These are phyloP conservation scores for Starmerella bombi DNA, from an alignment of 805 yeast genomes.

Conservation along the genomic window DNA sequence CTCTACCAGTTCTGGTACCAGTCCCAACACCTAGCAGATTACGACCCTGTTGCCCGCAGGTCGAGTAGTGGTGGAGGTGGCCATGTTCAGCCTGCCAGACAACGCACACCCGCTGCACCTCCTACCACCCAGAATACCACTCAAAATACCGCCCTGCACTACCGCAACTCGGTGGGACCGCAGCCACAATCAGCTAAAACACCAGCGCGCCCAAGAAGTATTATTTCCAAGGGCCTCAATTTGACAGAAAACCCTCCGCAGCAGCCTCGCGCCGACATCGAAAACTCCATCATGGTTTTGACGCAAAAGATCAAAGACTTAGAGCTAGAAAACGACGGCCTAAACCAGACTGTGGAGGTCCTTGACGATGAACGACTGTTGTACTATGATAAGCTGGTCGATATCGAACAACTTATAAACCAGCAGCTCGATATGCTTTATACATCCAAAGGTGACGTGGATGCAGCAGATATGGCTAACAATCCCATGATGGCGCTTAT, in stretches of 20 bases:
- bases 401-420: slow-evolving; percentile 70
- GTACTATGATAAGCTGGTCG: slow-evolving; percentile 78
- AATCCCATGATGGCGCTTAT: slow-evolving; percentile 30
- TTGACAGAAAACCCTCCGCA: neutral
- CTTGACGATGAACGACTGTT: slow-evolving; percentile 69
- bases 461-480: slow-evolving; percentile 19
- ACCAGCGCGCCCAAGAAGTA: neutral
- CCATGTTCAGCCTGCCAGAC: no score
- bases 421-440: slow-evolving; percentile 42
- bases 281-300: neutral
- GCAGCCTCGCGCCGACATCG: neutral
- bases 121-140: neutral
- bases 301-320: slow-evolving; percentile 24
- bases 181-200: neutral
- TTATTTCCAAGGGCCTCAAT: neutral
- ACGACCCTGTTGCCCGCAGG: slow-evolving; percentile 56
- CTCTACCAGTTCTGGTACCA: slow-evolving; percentile 71
- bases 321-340: slow-evolving; percentile 32
- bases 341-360: slow-evolving; percentile 44
- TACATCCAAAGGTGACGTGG: slow-evolving; percentile 29
- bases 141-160: neutral
- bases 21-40: slow-evolving; percentile 50
- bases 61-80: no score
- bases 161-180: neutral
- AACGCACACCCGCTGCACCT: neutral